phyloP scores from a whole-genome alignment of 2,329 filamentous ascomycete species.

The Hirsutella rhossiliensis region DNA sequence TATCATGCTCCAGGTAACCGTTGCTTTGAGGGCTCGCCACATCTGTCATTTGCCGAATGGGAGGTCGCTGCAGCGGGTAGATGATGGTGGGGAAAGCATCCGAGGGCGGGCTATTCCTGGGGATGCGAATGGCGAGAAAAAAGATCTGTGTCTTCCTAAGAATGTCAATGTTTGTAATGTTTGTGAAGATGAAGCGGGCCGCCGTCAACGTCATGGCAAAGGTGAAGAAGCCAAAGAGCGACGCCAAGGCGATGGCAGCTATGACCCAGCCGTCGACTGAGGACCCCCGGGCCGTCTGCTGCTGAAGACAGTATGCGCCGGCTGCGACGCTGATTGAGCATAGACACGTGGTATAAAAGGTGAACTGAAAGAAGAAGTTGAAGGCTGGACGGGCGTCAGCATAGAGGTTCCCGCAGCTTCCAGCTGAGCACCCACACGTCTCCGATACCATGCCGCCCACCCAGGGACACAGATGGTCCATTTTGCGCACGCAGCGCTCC shows the following conservation, averaged over 20 bases:
- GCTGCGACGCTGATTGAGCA: slow-evolving; percentile 53
- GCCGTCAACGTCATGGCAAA: slow-evolving; percentile 66
- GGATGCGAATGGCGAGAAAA: slow-evolving; percentile 64
- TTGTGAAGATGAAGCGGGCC: slow-evolving; percentile 55
- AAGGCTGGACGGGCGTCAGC: slow-evolving; percentile 38
- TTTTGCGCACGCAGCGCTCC: slow-evolving; percentile 70
- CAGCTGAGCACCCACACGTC: slow-evolving; percentile 39
- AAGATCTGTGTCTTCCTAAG: slow-evolving; percentile 52
- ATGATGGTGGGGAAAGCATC: slow-evolving; percentile 38
- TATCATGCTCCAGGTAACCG: not conserved
- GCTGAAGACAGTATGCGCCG: slow-evolving; percentile 49
- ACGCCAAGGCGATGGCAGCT: slow-evolving; percentile 52
- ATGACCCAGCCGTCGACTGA: slow-evolving; percentile 48
- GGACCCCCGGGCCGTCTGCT: slow-evolving; percentile 31
- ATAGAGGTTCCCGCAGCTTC: not conserved
- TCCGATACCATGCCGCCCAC: slow-evolving; percentile 90
- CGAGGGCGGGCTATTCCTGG: slow-evolving; percentile 30
- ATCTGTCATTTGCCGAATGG: not conserved
- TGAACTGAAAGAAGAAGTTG: slow-evolving; percentile 90
- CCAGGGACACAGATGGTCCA: slow-evolving; percentile 96
- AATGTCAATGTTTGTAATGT: slow-evolving; percentile 77
- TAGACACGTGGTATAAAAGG: slow-evolving; percentile 58
- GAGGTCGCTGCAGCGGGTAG: slow-evolving; percentile 36
- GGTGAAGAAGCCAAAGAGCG: slow-evolving; percentile 71
- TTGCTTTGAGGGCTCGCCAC: slow-evolving; percentile 15